phyloP scores from a whole-genome alignment of 352 stramenopile genomes.

The Phytophthora sp. region DNA sequence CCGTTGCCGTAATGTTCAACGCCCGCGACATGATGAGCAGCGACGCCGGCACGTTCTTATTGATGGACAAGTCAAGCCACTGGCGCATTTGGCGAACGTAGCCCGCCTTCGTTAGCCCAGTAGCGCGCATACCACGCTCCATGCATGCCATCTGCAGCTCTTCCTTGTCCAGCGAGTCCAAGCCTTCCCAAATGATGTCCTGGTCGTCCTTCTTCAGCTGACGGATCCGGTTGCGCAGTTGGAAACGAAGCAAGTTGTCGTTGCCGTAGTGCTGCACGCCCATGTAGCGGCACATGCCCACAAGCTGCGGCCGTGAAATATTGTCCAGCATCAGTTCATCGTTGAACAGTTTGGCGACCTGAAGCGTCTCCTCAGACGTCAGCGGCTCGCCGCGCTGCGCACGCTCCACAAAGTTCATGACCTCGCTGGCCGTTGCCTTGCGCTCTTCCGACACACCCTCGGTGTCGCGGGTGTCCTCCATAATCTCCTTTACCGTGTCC shows the following conservation, averaged over 20 bases:
- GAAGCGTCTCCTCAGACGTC: slow-evolving; percentile 79
- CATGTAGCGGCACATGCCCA: slow-evolving; percentile 98
- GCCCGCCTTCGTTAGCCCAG: slow-evolving; percentile 95
- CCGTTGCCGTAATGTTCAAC: slow-evolving; percentile 93
- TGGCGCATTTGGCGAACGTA: slow-evolving; percentile 96
- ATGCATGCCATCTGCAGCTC: slow-evolving; percentile 97
- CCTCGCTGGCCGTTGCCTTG: slow-evolving; percentile 79
- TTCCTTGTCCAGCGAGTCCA: slow-evolving; percentile 97
- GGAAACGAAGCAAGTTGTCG: slow-evolving; percentile 97
- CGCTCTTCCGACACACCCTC: slow-evolving; percentile 81
- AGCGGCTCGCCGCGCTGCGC: slow-evolving; percentile 81
- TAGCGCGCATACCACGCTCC: slow-evolving; percentile 97
- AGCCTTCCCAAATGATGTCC: slow-evolving; percentile 98
- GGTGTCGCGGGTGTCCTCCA: slow-evolving; percentile 83
- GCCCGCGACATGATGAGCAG: slow-evolving; percentile 98
- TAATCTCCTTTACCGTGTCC: slow-evolving; percentile 94
- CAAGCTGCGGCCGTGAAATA: slow-evolving; percentile 96
- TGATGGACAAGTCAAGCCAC: slow-evolving; percentile 98
- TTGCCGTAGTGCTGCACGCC: slow-evolving; percentile 95
- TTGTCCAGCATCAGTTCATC: slow-evolving; percentile 99
- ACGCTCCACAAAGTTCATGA: slow-evolving; percentile 87
- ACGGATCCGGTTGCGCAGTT: slow-evolving; percentile 93
- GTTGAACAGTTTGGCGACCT: slow-evolving; percentile 95
- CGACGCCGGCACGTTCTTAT: slow-evolving; percentile 98
- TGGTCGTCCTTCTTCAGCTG: slow-evolving; percentile 98